Base-by-base conservation (phyloP, 306 rosid species). In the Quercus wislizeni region DNA sequence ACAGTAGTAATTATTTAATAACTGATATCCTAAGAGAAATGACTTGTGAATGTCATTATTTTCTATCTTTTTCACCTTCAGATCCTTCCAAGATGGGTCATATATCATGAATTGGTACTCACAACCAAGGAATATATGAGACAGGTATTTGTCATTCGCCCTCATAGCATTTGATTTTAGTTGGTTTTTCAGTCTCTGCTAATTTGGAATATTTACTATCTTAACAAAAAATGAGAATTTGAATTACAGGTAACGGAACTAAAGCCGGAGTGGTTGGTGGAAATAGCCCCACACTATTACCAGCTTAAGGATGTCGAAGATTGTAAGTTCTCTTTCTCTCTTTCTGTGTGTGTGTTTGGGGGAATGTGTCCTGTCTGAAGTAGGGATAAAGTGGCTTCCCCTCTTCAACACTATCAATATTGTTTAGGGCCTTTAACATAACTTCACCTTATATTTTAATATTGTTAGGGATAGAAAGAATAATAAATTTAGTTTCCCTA, bases 271-370 rank as follows among this genome's bases (percentile, higher is more conserved):
- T 95, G 98, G 99, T 78, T 90, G 87, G 91, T 91, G 80, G 98
- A 95, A 89, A 91, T 95, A 73, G 99, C 98, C 69, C 99, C 98
- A 5, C 99, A 93, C 73, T 95, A 89, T 86, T 95, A 95, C 89
- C 96, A 95, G 86, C 91, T 85, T 4, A 93, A 95, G 82, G 97
- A 95, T 79, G 98, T 91, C 72, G 99, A 95, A 91, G 99, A 95
- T 64, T 14, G 97, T 91, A 92, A 46, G 90, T 52, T 79, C 74
- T 75, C 85, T 80, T 74, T 84, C 80, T 71, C 75, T 72, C 74
- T 77, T 79, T 76, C 54, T 28, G 56, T 63, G 59, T 5, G 23
- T 13, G 23, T 31, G 6, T 10, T 5, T 64, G 43, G 2, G 13
- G 2, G 20, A 5, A 49, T 69, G 33, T 8, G 21, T 73, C 63